A percentile compares a stretch with the other conserved stretches of the same genome.
phyloP scores from a whole-genome alignment of 805 yeast species.

The Teunomyces barrocoloradensis region DNA sequence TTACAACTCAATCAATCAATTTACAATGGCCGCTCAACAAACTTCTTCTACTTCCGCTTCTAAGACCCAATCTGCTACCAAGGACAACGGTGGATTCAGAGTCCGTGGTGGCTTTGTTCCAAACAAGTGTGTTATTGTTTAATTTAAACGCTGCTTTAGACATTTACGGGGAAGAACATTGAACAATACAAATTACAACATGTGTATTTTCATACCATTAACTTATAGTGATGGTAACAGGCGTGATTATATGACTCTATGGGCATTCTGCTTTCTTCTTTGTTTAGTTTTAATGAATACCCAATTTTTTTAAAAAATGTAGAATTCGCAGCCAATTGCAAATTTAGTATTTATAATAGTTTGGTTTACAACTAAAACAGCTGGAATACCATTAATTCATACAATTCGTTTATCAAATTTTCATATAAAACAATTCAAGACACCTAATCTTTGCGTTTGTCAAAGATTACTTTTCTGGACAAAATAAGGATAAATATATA shows the following conservation, averaged over 20 bases:
- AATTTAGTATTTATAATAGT: not conserved
- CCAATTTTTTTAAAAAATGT: not conserved
- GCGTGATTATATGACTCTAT: not conserved
- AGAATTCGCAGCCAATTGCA: not conserved
- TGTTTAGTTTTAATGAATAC: not conserved
- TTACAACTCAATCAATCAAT: not conserved
- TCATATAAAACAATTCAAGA: not conserved
- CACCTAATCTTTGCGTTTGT: not conserved
- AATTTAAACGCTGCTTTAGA: not conserved
- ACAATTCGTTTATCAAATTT: not conserved
- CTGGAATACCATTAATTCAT: not conserved
- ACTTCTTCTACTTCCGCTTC: conserved; percentile 4
- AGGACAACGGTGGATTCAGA: conserved; percentile 1
- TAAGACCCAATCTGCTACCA: conserved; percentile 6
- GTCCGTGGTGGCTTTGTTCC: not conserved
- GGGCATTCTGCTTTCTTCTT: not conserved
- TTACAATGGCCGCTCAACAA: conserved; percentile 2
- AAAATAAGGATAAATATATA: not conserved
- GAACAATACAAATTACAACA: too few relatives aligned
- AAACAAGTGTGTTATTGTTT: conserved; percentile 2
- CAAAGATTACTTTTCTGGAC: not conserved
- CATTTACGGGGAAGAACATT: not conserved
- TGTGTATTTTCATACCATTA: not conserved
- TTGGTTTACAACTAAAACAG: not conserved
- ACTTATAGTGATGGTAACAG: not conserved